phyloP scores from a whole-genome alignment of 2,329 filamentous ascomycete species.

The Claviceps pazoutovae region DNA sequence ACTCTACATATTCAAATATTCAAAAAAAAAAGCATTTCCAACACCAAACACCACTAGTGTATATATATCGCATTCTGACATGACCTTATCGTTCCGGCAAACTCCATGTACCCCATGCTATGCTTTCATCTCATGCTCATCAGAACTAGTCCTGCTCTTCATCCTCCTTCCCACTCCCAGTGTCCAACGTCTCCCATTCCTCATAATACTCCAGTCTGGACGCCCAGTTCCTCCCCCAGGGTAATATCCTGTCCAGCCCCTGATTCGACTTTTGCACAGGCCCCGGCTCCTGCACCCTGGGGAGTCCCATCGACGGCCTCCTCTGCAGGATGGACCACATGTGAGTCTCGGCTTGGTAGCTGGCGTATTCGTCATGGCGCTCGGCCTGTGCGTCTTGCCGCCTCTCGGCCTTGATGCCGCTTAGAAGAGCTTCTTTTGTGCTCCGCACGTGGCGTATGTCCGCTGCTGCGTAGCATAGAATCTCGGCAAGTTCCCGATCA shows the following conservation, averaged over 20 bases:
- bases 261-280: slow-evolving; percentile 14
- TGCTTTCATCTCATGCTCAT: neutral
- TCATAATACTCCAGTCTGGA: slow-evolving; percentile 20
- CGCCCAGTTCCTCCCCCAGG: slow-evolving; percentile 26
- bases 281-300: slow-evolving; percentile 17
- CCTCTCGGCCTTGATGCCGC: slow-evolving; percentile 26
- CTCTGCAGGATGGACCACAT: slow-evolving; percentile 32
- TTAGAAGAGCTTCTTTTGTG: slow-evolving; percentile 22
- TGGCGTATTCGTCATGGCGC: slow-evolving; percentile 24
- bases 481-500: slow-evolving; percentile 26
- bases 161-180: neutral
- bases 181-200: slow-evolving; percentile 27
- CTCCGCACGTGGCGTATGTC: slow-evolving; percentile 23
- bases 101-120: neutral
- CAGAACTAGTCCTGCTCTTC: neutral
- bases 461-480: slow-evolving; percentile 26
- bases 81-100: neutral
- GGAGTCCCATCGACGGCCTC: slow-evolving; percentile 21
- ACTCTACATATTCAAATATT: too few relatives aligned
- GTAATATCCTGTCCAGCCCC: slow-evolving; percentile 23
- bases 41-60: too few relatives aligned
- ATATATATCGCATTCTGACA: too few relatives aligned
- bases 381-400: slow-evolving; percentile 31
- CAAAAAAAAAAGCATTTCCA: too few relatives aligned
- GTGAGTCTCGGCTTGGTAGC: slow-evolving; percentile 26